Base-by-base conservation (phyloP, 169 alveolate species). In the Toxoplasma gondii region DNA sequence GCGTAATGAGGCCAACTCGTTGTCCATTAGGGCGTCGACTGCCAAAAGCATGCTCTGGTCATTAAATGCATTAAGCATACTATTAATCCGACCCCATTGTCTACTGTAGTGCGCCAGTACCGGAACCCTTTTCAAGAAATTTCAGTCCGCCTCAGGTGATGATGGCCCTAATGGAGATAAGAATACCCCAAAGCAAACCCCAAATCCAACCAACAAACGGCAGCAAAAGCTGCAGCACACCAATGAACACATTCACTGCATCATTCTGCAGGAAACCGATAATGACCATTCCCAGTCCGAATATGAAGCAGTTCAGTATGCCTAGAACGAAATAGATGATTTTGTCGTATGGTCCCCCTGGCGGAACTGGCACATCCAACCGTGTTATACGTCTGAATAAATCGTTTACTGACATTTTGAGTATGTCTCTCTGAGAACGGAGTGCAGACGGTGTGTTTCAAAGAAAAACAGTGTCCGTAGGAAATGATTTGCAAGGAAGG, bases 191-290 rank as follows among this genome's bases (percentile, higher is more conserved):
- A 36, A 95, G 64, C 34, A 95, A 41, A 16, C 96, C 96, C 96
- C 96, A 95, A 53, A 95, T 27, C 95, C 96, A 95, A 36, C 96
- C 96, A 17, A 95, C 95, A 54, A 95, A 82, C 54, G 96, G 96
- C 43, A 95, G 78, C 12, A 92, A 49, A 31, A 95, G 91, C 92
- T 95, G 96, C 86, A 95, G 58, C 38, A 95, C 92, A 9, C 96
- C 96, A 19, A 95, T 95, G 53, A 95, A 41, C 53, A 95, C 88
- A 53, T 95, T 92, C 0, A 95, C 92, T 0, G 94, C 95, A 41
- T 95, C 96, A 81, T 93, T 93, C 81, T 95, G 88, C 67, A 93
- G 38, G 41, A 92, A 78, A 43, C 96, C 96, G 43, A 95, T 83
- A 24, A 95, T 88, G 29, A 95, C 90, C 96, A 95, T 95, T 24